phyloP scores from a whole-genome alignment of 306 rosid species.

The Corylus avellana region DNA sequence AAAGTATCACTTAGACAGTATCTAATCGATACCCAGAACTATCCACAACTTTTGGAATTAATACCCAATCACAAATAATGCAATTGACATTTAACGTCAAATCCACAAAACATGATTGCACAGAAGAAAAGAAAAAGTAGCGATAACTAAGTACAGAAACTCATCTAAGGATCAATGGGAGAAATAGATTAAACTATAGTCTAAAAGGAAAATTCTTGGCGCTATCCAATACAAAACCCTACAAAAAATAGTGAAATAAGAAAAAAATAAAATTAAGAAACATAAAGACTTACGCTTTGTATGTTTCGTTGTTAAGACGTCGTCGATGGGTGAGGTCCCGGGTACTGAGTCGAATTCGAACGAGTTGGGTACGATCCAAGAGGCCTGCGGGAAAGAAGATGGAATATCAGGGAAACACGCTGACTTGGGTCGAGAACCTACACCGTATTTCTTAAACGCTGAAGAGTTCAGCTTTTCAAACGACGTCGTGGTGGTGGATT shows the following conservation, averaged over 20 bases:
- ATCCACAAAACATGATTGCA: not conserved
- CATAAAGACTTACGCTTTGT: not conserved
- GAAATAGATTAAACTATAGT: not conserved
- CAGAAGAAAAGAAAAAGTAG: not conserved
- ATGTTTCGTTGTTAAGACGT: not conserved
- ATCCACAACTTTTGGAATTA: not conserved
- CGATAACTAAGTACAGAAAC: not conserved
- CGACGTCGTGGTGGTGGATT: not conserved
- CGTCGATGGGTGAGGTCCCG: not conserved
- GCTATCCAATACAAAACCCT: not conserved
- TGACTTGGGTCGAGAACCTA: not conserved
- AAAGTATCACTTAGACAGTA: not conserved
- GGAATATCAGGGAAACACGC: not conserved
- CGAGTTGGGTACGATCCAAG: not conserved
- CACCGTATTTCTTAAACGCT: not conserved
- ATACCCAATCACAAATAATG: not conserved
- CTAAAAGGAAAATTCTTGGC: not conserved
- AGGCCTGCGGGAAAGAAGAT: not conserved
- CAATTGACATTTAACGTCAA: not conserved
- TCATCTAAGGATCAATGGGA: not conserved
- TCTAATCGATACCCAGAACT: not conserved
- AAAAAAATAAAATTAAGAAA: not conserved
- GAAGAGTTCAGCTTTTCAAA: not conserved
- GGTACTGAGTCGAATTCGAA: not conserved
- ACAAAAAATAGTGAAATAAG: not conserved